Evolutionary conservation across 2,329 filamentous ascomycete species (phyloP).

Genomic region (Colletotrichum euphorbiae): DNA sequence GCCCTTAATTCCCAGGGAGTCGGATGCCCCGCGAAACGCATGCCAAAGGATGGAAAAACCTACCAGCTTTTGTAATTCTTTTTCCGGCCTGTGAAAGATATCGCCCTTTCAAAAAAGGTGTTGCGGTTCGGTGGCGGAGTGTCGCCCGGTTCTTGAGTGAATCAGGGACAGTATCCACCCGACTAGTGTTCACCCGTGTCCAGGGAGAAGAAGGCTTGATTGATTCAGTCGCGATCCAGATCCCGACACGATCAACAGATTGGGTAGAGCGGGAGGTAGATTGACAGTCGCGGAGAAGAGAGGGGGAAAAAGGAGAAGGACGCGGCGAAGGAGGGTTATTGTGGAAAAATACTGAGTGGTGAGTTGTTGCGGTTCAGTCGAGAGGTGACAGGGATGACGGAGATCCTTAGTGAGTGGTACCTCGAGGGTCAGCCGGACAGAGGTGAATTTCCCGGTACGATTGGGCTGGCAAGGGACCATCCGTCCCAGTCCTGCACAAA

Average conservation of each 20-base stretch:
- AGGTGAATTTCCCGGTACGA: conserved; percentile 34
- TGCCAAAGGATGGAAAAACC: neutral
- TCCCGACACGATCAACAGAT: conserved; percentile 13
- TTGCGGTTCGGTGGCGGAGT: conserved; percentile 26
- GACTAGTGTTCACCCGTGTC: conserved; percentile 6
- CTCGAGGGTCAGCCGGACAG: conserved; percentile 36
- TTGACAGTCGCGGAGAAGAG: conserved; percentile 1
- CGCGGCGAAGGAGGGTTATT: conserved; percentile 27
- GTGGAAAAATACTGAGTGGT: conserved; percentile 25
- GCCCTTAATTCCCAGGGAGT: conserved; percentile 11
- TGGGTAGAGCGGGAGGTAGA: neutral
- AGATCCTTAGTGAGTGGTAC: conserved; percentile 16
- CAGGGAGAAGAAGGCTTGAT: conserved; percentile 20
- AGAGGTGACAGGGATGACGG: conserved; percentile 29
- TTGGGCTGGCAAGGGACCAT: conserved; percentile 13
- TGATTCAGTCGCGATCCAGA: conserved; percentile 30
- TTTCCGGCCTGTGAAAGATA: neutral
- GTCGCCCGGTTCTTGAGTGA: conserved; percentile 32
- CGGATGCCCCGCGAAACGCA: conserved; percentile 5
- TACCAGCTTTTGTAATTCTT: neutral
- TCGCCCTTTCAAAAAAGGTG: conserved; percentile 1
- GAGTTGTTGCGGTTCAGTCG: conserved; percentile 14
- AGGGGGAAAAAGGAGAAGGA: conserved; percentile 8
- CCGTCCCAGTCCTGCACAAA: conserved; percentile 1
- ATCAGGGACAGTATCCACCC: conserved; percentile 34